phyloP scores from a whole-genome alignment of 2,329 filamentous ascomycete genomes.

The Claviceps lovelessii region DNA sequence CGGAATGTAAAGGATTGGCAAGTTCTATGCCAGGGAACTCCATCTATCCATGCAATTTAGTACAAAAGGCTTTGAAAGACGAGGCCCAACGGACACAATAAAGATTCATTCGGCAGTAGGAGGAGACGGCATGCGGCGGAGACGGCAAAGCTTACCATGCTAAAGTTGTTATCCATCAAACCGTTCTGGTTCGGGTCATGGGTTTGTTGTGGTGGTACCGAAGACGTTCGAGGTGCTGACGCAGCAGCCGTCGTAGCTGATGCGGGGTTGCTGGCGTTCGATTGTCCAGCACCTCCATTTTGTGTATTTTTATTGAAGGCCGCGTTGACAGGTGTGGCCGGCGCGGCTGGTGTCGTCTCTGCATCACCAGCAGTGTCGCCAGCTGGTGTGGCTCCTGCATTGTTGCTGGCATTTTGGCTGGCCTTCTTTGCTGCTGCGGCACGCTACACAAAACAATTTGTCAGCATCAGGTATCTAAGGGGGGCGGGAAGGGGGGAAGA shows the following conservation, averaged over 20 bases:
- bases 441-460: conserved; percentile 18
- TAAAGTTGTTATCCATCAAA: conserved; percentile 33
- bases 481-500: no score
- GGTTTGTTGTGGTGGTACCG: conserved; percentile 24
- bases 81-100: not conserved
- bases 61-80: not conserved
- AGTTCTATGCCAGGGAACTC: conserved; percentile 39
- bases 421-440: conserved; percentile 46
- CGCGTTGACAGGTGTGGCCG: conserved; percentile 45
- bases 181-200: conserved; percentile 33
- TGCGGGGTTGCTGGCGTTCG: not conserved
- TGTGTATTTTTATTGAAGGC: conserved; percentile 27
- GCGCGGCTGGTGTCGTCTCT: conserved; percentile 48
- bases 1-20: conserved; percentile 37
- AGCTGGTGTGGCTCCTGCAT: conserved; percentile 37
- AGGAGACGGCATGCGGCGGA: not conserved
- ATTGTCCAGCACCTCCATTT: conserved; percentile 15
- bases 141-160: conserved; percentile 26
- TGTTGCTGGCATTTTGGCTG: conserved; percentile 35
- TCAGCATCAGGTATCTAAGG: not conserved
- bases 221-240: conserved; percentile 17
- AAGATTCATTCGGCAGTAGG: not conserved
- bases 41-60: conserved; percentile 17
- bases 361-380: conserved; percentile 41
- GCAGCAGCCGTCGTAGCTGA: conserved; percentile 12